A percentile compares a stretch with the other conserved stretches of the same genome.
These are phyloP conservation scores for Trapa incisa DNA, from an alignment of 345 rosid species.

Conservation along the genomic window DNA sequence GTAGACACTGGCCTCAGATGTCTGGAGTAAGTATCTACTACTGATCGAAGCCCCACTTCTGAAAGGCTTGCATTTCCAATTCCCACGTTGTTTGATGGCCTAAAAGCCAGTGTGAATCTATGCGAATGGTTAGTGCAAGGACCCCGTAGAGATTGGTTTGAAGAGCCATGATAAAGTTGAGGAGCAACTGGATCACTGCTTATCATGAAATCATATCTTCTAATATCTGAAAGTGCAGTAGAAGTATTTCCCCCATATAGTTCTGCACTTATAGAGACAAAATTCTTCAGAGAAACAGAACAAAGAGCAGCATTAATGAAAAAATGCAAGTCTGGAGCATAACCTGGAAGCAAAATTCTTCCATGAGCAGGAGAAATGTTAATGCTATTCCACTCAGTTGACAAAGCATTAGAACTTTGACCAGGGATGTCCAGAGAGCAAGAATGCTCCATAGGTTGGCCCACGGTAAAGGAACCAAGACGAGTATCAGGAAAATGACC, in stretches of 20 bases:
- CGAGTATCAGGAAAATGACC: slow-evolving; percentile 30
- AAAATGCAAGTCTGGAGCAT: slow-evolving; percentile 6
- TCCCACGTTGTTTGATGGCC: slow-evolving; percentile 41
- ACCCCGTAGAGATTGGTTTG: slow-evolving; percentile 39
- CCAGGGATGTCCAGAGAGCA: slow-evolving; percentile 29
- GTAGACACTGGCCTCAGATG: slow-evolving; percentile 42
- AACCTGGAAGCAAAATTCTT: slow-evolving; percentile 38
- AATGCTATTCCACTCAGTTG: slow-evolving; percentile 48
- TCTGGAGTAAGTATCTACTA: slow-evolving; percentile 52
- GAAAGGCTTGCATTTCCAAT: slow-evolving; percentile 38
- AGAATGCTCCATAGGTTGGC: slow-evolving; percentile 34
- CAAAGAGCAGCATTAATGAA: neutral
- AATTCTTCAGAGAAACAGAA: neutral
- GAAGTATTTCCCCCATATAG: slow-evolving; percentile 31
- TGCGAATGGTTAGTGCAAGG: slow-evolving; percentile 39
- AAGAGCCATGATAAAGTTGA: slow-evolving; percentile 32
- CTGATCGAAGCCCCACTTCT: slow-evolving; percentile 42
- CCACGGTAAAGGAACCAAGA: slow-evolving; percentile 25
- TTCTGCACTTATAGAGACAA: slow-evolving; percentile 27
- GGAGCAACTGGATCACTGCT: slow-evolving; percentile 38
- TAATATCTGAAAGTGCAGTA: slow-evolving; percentile 29
- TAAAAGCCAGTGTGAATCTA: slow-evolving; percentile 46
- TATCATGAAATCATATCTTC: slow-evolving; percentile 31
- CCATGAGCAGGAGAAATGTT: slow-evolving; percentile 36
- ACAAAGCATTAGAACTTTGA: slow-evolving; percentile 27